A percentile compares a stretch with the other conserved stretches of the same genome.
phyloP scores from a whole-genome alignment of 2,329 filamentous ascomycete genomes.

The Diaporthe batatas region DNA sequence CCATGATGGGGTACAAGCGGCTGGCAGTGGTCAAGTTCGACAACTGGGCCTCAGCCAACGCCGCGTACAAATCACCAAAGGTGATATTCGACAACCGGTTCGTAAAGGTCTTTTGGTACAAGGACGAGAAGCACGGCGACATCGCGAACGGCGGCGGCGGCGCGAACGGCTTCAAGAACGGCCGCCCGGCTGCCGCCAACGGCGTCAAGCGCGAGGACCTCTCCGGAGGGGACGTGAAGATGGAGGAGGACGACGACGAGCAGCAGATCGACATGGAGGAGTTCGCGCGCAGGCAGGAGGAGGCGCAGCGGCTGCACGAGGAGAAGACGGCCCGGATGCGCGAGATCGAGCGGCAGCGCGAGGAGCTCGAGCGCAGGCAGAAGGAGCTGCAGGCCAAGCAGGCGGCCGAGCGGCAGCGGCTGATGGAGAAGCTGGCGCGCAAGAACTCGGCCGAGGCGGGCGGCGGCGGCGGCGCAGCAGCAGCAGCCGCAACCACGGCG shows the following conservation, averaged over 20 bases:
- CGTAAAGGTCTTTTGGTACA: conserved; percentile 86
- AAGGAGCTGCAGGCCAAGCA: conserved; percentile 73
- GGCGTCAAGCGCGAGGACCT: conserved; percentile 34
- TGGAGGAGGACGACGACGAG: not conserved
- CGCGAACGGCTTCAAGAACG: conserved; percentile 50
- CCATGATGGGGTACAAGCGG: conserved; percentile 75
- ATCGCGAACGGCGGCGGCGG: conserved; percentile 48
- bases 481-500: conserved; percentile 22
- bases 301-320: conserved; percentile 77
- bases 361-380: conserved; percentile 75
- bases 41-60: conserved; percentile 74
- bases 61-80: conserved; percentile 82
- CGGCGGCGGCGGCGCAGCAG: not conserved
- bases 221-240: conserved; percentile 54
- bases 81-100: conserved; percentile 88
- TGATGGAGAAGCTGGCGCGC: conserved; percentile 69
- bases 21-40: conserved; percentile 79
- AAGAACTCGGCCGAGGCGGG: conserved; percentile 43
- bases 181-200: conserved; percentile 43
- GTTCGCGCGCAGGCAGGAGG: conserved; percentile 76
- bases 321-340: conserved; percentile 73
- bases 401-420: conserved; percentile 72
- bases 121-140: conserved; percentile 60
- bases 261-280: conserved; percentile 76
- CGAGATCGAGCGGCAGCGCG: conserved; percentile 72